Base-by-base conservation (phyloP, 441 rosid species). In the Dalechampia spathulata region DNA sequence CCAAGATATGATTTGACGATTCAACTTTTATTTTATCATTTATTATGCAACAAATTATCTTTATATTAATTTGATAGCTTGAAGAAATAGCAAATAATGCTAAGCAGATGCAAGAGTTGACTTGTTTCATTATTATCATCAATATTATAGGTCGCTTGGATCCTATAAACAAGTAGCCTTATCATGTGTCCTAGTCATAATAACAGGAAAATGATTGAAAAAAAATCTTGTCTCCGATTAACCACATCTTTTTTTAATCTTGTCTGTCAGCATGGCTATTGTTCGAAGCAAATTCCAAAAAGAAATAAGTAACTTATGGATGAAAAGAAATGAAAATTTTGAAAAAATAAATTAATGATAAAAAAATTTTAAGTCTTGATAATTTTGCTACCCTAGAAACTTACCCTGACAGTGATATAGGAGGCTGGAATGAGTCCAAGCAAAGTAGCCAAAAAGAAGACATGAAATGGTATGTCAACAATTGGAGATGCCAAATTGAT, bases 401-500 rank as follows among this genome's bases (percentile, higher is more conserved):
- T 74, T 80, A 89, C 99, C 69, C 89, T 78, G 65, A 89, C 96
- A 32, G 99, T 92, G 49, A 92, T 89, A 62, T 83, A 89, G 39
- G 99, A 78, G 19, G 99, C 95, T 1, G 99, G 99, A 28, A 89
- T 76, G 63, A 92, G 84, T 58, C 99, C 99, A 52, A 92, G 64
- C 77, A 85, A 68, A 60, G 99, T 92, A 37, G 97, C 99, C 68
- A 72, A 66, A 66, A 92, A 89, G 95, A 92, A 92, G 58, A 89
- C 64, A 75, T 86, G 96, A 78, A 89, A 92, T 19, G 99, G 99
- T 62, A 92, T 79, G 74, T 92, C 97, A 36, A 92, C 96, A 10
- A 92, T 92, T 1, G 99, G 97, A 58, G 99, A 92, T 14, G 99
- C 99, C 83, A 89, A 71, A 75, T 89, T 92, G 75, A 92, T 92